These are phyloP conservation scores for Trichosporon sp. DNA, from an alignment of 1,284 basidiomycete species.

Conservation along the genomic window DNA sequence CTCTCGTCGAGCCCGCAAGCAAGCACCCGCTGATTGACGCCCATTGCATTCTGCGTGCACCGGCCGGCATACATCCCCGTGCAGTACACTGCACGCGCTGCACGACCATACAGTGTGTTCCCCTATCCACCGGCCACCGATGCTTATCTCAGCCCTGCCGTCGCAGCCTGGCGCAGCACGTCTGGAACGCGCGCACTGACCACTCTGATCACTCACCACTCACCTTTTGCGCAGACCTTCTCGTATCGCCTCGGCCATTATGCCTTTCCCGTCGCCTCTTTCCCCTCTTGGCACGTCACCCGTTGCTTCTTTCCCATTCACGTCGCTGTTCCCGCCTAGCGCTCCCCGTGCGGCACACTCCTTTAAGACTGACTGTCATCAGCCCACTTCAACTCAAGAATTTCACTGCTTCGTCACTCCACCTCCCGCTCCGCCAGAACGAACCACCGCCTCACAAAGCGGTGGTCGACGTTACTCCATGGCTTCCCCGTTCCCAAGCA, in stretches of 20 bases:
- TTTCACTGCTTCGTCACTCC: not conserved
- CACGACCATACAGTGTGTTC: not conserved
- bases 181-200: not conserved
- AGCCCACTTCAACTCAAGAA: not conserved
- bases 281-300: not conserved
- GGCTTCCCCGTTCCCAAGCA: slow-evolving; percentile 3
- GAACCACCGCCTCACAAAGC: not conserved
- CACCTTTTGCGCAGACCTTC: not conserved
- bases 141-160: not conserved
- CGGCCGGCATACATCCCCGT: not conserved
- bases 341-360: not conserved
- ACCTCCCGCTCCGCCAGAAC: not conserved
- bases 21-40: too few species aligned
- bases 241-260: not conserved
- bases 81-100: not conserved
- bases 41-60: not conserved
- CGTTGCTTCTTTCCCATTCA: not conserved
- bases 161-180: not conserved
- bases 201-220: slow-evolving; percentile 11
- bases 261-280: not conserved
- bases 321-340: not conserved
- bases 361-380: not conserved
- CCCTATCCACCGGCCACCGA: not conserved
- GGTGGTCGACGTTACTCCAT: not conserved
- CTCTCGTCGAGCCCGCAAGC: too few species aligned